Evolutionary conservation across 257 asterid genomes (phyloP).

Genomic region (Rauvolfia tetraphylla): DNA sequence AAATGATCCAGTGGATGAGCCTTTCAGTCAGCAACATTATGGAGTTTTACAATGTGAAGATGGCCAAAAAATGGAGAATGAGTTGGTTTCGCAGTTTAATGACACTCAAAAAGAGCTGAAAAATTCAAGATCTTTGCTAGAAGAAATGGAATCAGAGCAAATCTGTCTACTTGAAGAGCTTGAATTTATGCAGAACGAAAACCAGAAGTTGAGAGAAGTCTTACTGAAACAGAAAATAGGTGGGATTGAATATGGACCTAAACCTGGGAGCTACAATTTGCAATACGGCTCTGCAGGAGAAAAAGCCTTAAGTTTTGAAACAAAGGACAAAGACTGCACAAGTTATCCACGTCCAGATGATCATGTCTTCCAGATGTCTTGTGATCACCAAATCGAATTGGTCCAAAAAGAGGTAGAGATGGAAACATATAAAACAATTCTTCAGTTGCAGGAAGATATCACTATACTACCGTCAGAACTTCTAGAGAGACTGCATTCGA

Average conservation of each 20-base stretch:
- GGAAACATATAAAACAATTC: constrained; percentile 63
- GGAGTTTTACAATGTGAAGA: constrained; percentile 22
- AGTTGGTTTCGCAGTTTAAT: constrained; percentile 30
- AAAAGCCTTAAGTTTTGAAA: constrained; percentile 22
- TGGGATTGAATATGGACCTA: constrained; percentile 16
- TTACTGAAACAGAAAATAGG: constrained; percentile 26
- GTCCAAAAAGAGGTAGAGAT: constrained; percentile 57
- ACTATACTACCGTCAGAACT: constrained; percentile 54
- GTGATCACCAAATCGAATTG: constrained; percentile 47
- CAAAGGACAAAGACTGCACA: constrained; percentile 29
- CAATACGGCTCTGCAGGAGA: constrained; percentile 19
- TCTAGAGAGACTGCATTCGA: constrained; percentile 43
- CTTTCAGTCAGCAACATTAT: constrained; percentile 24
- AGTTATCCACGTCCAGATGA: constrained; percentile 36
- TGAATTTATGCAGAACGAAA: constrained; percentile 38
- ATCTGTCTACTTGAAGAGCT: constrained; percentile 44
- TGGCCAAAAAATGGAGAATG: constrained; percentile 21
- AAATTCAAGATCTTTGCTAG: constrained; percentile 43
- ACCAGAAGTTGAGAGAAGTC: constrained; percentile 34
- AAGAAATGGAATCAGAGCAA: constrained; percentile 51
- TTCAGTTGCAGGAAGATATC: constrained; percentile 69
- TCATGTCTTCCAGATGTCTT: constrained; percentile 33
- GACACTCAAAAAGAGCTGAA: constrained; percentile 43
- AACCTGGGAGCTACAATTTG: constrained; percentile 13
- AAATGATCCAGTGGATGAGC: constrained; percentile 34